Conservation (phyloP, 768 basidiomycete species). For the Rhizopogon sp. region DNA sequence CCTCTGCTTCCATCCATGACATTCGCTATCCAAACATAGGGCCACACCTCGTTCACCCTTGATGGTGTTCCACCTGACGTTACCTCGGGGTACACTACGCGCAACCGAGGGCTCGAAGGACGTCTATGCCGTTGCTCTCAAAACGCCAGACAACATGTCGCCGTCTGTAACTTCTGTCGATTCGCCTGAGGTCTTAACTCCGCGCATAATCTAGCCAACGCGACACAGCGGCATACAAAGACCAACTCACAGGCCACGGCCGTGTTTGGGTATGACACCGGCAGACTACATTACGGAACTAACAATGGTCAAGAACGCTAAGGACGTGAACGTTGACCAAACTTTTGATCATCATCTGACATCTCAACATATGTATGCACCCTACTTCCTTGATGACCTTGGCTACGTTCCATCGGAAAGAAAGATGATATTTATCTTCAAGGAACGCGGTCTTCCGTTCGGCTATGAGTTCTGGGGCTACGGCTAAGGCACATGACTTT, state of each 20-base stretch:
- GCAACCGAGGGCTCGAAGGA: conserved; percentile 50
- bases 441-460: conserved; percentile 51
- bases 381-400: conserved; percentile 73
- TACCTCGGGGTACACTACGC: conserved; percentile 71
- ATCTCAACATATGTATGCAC: no score
- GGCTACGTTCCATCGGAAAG: conserved; percentile 63
- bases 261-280: conserved; percentile 67
- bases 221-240: no score
- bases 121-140: conserved; percentile 70
- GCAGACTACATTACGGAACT: conserved; percentile 81
- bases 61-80: conserved; percentile 78
- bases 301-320: conserved; percentile 76
- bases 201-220: conserved; percentile 41
- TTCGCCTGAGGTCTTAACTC: conserved; percentile 46
- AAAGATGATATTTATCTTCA: conserved; percentile 69
- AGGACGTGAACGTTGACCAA: conserved; percentile 36
- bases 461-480: conserved; percentile 86
- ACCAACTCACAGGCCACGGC: conserved; percentile 30
- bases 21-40: conserved; percentile 32
- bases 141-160: conserved; percentile 79
- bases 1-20: background rate
- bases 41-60: conserved; percentile 54
- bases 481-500: conserved; percentile 45
- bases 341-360: background rate
- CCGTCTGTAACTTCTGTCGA: conserved; percentile 18